These are phyloP conservation scores for Aspergillus indologenus DNA, from an alignment of 495 filamentous ascomycete species.

Conservation along the genomic window DNA sequence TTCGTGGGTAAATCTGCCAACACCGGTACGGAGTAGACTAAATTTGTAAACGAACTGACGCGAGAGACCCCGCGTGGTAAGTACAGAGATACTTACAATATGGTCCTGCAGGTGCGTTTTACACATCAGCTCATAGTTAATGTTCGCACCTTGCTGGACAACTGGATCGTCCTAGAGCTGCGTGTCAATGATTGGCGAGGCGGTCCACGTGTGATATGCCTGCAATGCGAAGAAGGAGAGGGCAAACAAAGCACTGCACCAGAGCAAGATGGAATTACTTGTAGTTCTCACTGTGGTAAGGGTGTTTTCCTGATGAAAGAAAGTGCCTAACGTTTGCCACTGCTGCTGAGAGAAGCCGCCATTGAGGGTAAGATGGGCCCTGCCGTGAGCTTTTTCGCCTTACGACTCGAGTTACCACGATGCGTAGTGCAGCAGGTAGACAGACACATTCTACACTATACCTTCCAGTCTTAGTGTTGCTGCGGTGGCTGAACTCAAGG, in stretches of 20 bases:
- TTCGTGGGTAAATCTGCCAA: too few species aligned
- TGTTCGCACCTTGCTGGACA: conserved; percentile 7
- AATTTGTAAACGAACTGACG: too few species aligned
- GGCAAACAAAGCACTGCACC: not conserved
- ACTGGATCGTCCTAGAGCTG: conserved; percentile 1
- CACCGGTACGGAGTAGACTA: too few species aligned
- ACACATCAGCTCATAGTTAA: not conserved
- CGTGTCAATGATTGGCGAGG: conserved; percentile 5
- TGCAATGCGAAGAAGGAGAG: not conserved
- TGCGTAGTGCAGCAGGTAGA: not conserved
- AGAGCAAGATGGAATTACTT: not conserved
- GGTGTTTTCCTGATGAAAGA: too few species aligned
- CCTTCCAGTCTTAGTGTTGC: not conserved
- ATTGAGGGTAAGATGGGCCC: not conserved
- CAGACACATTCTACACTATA: too few species aligned
- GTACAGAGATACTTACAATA: not conserved
- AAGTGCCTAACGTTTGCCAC: conserved; percentile 1
- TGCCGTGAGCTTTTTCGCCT: conserved; percentile 1
- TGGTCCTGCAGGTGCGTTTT: not conserved
- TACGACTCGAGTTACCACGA: conserved; percentile 4
- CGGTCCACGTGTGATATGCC: conserved; percentile 8
- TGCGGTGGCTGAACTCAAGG: not conserved
- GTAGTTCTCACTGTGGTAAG: too few species aligned
- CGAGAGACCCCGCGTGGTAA: too few species aligned
- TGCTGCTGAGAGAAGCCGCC: not conserved